A percentile compares a stretch with the other conserved stretches of the same genome.
Conservation (phyloP, 2,329 filamentous ascomycete genomes). For the Tolypocladium nubicola region DNA sequence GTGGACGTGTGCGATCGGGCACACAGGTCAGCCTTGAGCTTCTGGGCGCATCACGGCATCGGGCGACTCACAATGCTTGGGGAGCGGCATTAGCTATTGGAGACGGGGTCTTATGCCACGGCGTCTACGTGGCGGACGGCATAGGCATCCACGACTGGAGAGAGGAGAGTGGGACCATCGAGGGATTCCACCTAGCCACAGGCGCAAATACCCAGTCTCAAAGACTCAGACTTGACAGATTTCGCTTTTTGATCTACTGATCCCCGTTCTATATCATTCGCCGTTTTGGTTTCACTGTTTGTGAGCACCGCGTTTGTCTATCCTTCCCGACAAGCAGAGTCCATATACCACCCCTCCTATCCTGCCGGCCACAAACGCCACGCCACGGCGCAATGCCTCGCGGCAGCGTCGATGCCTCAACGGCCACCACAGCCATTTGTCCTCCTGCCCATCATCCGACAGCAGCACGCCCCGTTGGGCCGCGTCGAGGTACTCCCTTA, state of each 20-base stretch:
- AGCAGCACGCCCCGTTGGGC: neutral
- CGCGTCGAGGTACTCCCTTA: neutral
- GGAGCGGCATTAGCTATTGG: no score
- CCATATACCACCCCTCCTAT: neutral
- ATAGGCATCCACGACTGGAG: neutral
- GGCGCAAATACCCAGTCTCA: neutral
- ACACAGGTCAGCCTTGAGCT: neutral
- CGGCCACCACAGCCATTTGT: neutral
- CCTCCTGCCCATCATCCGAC: neutral
- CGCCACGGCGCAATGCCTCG: neutral
- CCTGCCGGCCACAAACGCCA: neutral
- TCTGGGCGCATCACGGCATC: neutral
- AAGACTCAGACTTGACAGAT: neutral
- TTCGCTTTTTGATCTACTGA: neutral
- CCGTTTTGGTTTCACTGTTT: neutral
- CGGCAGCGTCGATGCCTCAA: neutral
- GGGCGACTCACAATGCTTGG: neutral
- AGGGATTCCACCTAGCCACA: neutral
- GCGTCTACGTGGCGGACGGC: no score
- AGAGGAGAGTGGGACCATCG: neutral
- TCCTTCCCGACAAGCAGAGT: no score
- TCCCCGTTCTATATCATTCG: neutral
- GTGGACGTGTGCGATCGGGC: neutral
- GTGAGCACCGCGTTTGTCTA: no score
- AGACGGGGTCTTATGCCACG: no score